A percentile compares a stretch with the other conserved stretches of the same genome.
Conservation (phyloP, 164 flowering plant genomes). For the Cinnamomum micranthum region DNA sequence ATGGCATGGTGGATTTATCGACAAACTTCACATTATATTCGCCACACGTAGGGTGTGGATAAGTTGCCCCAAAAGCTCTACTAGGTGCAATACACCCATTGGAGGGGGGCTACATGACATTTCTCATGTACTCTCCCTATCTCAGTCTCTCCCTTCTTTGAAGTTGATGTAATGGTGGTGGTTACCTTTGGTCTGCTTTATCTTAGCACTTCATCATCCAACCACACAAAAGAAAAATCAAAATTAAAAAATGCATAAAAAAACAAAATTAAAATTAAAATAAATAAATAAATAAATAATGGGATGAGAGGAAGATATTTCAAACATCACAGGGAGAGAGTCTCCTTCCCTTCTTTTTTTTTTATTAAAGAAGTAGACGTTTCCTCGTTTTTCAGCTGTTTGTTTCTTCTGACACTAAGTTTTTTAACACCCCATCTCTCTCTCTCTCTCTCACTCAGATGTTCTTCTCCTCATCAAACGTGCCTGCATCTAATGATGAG, state of each 20-base stretch:
- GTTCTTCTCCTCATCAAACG: constrained; percentile 22
- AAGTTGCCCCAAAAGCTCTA: background rate
- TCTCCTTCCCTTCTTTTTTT: background rate
- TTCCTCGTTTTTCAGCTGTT: constrained; percentile 86
- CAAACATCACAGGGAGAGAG: background rate
- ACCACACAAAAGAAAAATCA: constrained; percentile 14
- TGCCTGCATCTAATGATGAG: constrained; percentile 57
- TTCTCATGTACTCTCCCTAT: background rate
- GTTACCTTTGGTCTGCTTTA: constrained; percentile 29
- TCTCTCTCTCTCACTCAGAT: constrained; percentile 7
- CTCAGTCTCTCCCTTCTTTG: background rate
- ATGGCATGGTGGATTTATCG: no score
- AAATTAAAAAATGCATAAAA: background rate
- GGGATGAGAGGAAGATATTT: background rate
- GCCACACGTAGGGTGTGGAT: background rate
- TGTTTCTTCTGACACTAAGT: constrained; percentile 28
- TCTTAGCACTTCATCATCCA: constrained; percentile 22
- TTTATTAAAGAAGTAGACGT: constrained; percentile 59
- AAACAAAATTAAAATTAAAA: background rate
- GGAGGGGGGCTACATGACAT: background rate
- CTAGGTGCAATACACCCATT: background rate
- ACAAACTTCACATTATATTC: no score
- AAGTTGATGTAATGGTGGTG: constrained; percentile 18
- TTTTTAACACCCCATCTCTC: constrained; percentile 10
- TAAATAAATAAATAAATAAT: background rate